phyloP scores from a whole-genome alignment of 73 alveolate genomes.

The Paramecium pentaurelia region DNA sequence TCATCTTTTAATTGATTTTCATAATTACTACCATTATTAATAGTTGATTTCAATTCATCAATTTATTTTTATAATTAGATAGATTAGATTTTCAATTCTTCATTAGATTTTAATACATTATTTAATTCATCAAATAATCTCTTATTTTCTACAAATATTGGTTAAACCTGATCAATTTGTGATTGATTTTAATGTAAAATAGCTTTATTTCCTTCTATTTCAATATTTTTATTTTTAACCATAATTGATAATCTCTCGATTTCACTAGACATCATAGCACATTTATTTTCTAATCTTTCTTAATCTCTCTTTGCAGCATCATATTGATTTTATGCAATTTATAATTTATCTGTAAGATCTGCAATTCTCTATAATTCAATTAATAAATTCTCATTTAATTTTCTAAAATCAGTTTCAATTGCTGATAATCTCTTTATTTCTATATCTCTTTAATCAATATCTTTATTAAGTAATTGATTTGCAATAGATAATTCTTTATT shows the following conservation, averaged over 20 bases:
- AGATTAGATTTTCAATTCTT: neutral
- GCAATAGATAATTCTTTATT: neutral
- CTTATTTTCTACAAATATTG: neutral
- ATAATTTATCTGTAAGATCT: constrained; percentile 28
- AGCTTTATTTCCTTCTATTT: neutral
- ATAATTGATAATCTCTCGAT: neutral
- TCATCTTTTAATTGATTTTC: neutral
- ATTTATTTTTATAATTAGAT: neutral
- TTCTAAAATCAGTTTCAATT: neutral
- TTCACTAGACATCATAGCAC: constrained; percentile 4
- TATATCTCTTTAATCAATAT: neutral
- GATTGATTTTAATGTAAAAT: neutral
- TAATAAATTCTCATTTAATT: neutral
- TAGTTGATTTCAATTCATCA: neutral
- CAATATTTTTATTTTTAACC: neutral
- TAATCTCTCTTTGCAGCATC: neutral
- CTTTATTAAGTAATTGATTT: neutral
- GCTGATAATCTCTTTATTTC: neutral
- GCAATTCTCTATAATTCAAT: neutral
- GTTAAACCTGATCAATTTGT: neutral
- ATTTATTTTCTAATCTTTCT: constrained; percentile 13
- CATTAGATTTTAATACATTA: neutral
- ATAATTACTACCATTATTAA: neutral
- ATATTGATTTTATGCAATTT: neutral
- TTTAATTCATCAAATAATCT: neutral